Conservation (phyloP, 1,284 basidiomycete species). For the Rhodotorula sp. region DNA sequence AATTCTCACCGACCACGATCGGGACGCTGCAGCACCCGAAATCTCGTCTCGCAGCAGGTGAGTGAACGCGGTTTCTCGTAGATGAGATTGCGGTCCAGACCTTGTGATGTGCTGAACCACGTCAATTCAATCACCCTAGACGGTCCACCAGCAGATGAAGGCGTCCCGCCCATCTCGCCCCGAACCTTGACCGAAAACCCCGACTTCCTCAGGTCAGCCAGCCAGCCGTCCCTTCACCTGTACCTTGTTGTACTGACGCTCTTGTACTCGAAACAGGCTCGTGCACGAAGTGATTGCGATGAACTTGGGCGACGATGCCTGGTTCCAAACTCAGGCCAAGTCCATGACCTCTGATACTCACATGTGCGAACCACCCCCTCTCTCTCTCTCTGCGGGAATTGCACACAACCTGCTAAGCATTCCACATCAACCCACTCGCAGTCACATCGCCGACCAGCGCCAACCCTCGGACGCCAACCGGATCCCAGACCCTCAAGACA, state of each 20-base stretch:
- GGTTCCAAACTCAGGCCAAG: conserved; percentile 31
- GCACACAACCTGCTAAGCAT: too few species aligned
- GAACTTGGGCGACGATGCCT: conserved; percentile 11
- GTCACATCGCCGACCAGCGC: conserved; percentile 37
- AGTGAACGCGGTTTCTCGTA: too few species aligned
- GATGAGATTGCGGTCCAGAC: too few species aligned
- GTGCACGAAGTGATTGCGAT: conserved; percentile 31
- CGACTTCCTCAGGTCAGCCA: conserved; percentile 11
- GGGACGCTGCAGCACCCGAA: conserved; percentile 16
- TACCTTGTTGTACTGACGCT: neutral
- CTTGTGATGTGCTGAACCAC: neutral
- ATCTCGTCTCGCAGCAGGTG: neutral
- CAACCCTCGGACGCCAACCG: conserved; percentile 34
- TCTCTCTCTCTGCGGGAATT: neutral
- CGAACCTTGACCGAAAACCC: conserved; percentile 33
- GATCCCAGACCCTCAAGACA: conserved; percentile 37
- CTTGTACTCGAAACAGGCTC: neutral
- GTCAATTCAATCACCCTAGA: neutral
- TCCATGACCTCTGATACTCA: conserved; percentile 20
- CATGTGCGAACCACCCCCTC: conserved; percentile 12
- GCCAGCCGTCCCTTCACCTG: too few species aligned
- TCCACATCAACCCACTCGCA: neutral
- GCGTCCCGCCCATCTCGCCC: conserved; percentile 27
- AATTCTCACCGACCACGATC: conserved; percentile 38
- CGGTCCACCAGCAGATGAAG: neutral